phyloP scores from a whole-genome alignment of 139 green algal genomes.

The Picochlorum costavermella region DNA sequence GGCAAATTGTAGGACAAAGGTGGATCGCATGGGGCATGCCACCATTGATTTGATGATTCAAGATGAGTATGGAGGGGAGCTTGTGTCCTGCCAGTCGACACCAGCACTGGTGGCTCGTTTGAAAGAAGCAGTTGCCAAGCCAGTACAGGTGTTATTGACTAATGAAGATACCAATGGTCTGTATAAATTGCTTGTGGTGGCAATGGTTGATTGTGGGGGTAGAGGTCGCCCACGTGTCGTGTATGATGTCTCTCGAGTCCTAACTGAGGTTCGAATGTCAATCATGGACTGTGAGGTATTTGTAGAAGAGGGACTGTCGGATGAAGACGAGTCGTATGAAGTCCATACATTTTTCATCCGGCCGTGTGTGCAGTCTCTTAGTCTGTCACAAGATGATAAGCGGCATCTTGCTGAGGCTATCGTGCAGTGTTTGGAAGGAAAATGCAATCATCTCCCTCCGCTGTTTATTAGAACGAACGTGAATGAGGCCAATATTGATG shows the following conservation, averaged over 20 bases:
- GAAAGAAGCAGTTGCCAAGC: constrained; percentile 29
- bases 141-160: constrained; percentile 41
- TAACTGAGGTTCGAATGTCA: constrained; percentile 29
- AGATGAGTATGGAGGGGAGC: constrained; percentile 23
- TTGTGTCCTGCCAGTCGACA: constrained; percentile 29
- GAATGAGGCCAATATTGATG: too few species aligned
- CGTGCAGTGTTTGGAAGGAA: too few species aligned
- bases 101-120: constrained; percentile 30
- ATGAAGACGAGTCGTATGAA: constrained; percentile 19
- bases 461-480: too few species aligned
- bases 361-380: background rate
- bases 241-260: constrained; percentile 57
- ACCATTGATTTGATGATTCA: constrained; percentile 54
- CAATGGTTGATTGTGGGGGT: constrained; percentile 49
- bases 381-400: constrained; percentile 13
- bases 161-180: constrained; percentile 26
- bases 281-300: constrained; percentile 40
- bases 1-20: constrained; percentile 46
- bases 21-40: constrained; percentile 5
- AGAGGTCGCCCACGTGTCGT: constrained; percentile 56
- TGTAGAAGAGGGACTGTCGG: background rate
- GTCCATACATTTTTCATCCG: constrained; percentile 50
- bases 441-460: too few species aligned
- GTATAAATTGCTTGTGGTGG: constrained; percentile 52
- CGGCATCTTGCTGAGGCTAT: background rate